Evolutionary conservation across 345 rosid genomes (phyloP), one percentile per base, ranked within the genome.

Genomic region (Eutrema japonicum): DNA sequence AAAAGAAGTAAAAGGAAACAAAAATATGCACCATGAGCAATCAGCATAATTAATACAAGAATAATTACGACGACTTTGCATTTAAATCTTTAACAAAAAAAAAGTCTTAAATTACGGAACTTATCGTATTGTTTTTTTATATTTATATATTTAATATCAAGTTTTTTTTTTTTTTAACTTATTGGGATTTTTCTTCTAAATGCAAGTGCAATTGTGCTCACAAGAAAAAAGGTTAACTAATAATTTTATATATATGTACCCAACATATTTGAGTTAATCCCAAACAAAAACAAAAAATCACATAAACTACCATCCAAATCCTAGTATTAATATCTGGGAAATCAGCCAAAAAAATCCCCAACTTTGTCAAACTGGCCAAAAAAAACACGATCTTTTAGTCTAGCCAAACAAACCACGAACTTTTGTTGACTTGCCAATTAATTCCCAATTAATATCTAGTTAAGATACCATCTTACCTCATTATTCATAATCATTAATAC

Each of bases 31-130:
- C n/a, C n/a, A n/a, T n/a, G n/a, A n/a, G n/a, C n/a, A n/a, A n/a
- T n/a, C n/a, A n/a, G n/a, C n/a, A n/a, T n/a, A n/a, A n/a, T n/a
- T n/a, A n/a, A n/a, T n/a, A n/a, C n/a, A n/a, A n/a, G n/a, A n/a
- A n/a, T n/a, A n/a, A n/a, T n/a, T n/a, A n/a, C n/a, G 42, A 64
- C 16, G 68, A 64, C 68, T 64, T 64, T 64, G 30, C 68, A 33
- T 16, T 64, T 32, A 14, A 18, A 18, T 0, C 22, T 18, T 18
- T 18, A 18, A 18, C 22, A n/a, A 18, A 18, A 18, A 18, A 18
- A 18, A 18, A 5, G 27, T 64, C 16, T 47, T 13, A n/a, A 30
- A 53, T 30, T 3, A 12, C 13, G 18, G 38, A 32, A 32, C n/a
- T 33, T 30, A 52, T 52, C 36, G 14, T 11, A 51, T 26, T 8